These are phyloP conservation scores for Lodderomyces parapsilosis DNA, from an alignment of 1,139 yeast genomes.

Conservation along the genomic window DNA sequence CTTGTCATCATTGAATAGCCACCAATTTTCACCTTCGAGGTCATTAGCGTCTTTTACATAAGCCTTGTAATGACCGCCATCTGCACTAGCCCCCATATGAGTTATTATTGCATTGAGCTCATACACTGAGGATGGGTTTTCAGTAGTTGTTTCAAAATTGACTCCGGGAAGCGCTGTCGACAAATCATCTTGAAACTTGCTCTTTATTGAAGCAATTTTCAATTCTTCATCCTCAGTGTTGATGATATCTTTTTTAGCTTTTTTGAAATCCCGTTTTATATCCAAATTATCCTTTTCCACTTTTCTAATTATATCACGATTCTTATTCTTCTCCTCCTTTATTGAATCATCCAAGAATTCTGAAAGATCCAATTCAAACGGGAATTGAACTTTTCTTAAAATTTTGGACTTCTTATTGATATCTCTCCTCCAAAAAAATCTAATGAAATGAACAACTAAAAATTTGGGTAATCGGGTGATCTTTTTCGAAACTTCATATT, in stretches of 20 bases:
- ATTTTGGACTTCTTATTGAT: slow-evolving; percentile 90
- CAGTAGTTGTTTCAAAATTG: slow-evolving; percentile 48
- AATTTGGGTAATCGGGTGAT: slow-evolving; percentile 84
- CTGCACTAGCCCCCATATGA: slow-evolving; percentile 94
- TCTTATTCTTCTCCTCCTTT: slow-evolving; percentile 61
- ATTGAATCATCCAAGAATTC: slow-evolving; percentile 81
- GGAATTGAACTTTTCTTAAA: slow-evolving; percentile 90
- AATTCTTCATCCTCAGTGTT: slow-evolving; percentile 45
- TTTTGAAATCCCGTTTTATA: slow-evolving; percentile 72
- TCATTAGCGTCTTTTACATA: slow-evolving; percentile 74
- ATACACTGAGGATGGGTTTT: slow-evolving; percentile 86
- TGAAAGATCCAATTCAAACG: slow-evolving; percentile 85
- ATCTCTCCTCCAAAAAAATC: slow-evolving; percentile 95
- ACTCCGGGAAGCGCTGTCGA: slow-evolving; percentile 35
- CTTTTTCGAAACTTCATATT: slow-evolving; percentile 64
- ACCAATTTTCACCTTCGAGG: slow-evolving; percentile 74
- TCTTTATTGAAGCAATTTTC: slow-evolving; percentile 44
- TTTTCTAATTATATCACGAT: slow-evolving; percentile 75
- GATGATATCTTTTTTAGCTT: slow-evolving; percentile 45
- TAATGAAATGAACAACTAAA: slow-evolving; percentile 85
- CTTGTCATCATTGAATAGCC: slow-evolving; percentile 91
- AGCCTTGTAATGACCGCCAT: slow-evolving; percentile 95
- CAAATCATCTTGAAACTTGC: slow-evolving; percentile 47
- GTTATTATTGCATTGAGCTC: slow-evolving; percentile 82
- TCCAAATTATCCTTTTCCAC: slow-evolving; percentile 77